These are phyloP conservation scores for Boletus insuetus DNA, from an alignment of 768 basidiomycete species.

Conservation along the genomic window DNA sequence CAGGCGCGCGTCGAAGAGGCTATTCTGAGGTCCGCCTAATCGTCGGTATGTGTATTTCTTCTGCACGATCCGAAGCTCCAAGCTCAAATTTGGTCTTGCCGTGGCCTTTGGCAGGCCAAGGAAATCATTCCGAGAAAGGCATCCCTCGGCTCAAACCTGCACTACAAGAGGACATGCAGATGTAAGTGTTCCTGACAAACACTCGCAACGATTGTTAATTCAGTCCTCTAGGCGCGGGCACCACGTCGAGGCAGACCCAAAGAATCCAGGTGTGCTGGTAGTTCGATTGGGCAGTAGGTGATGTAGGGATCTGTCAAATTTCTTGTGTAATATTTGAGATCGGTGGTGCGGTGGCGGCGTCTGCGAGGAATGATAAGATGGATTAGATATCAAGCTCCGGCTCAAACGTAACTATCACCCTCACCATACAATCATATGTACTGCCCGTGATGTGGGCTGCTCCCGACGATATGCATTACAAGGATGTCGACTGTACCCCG, in stretches of 20 bases:
- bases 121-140: constrained; percentile 76
- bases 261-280: constrained; percentile 81
- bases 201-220: not conserved
- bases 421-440: too few relatives aligned
- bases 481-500: not conserved
- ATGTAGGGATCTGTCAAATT: not conserved
- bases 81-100: not conserved
- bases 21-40: constrained; percentile 71
- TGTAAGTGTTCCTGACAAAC: constrained; percentile 41
- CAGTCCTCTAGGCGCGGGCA: constrained; percentile 56
- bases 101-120: constrained; percentile 58
- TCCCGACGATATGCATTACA: too few relatives aligned
- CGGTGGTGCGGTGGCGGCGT: too few relatives aligned
- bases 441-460: too few relatives aligned
- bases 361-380: too few relatives aligned
- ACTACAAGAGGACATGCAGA: constrained; percentile 76
- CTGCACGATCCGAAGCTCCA: not conserved
- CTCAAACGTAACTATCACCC: too few relatives aligned
- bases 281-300: constrained; percentile 41
- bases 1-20: constrained; percentile 58
- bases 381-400: too few relatives aligned
- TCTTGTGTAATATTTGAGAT: too few relatives aligned
- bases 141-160: constrained; percentile 87
- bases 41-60: constrained; percentile 57
- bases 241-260: constrained; percentile 68